These are phyloP conservation scores for Collariella sp. DNA, from an alignment of 495 filamentous ascomycete species.

Conservation along the genomic window DNA sequence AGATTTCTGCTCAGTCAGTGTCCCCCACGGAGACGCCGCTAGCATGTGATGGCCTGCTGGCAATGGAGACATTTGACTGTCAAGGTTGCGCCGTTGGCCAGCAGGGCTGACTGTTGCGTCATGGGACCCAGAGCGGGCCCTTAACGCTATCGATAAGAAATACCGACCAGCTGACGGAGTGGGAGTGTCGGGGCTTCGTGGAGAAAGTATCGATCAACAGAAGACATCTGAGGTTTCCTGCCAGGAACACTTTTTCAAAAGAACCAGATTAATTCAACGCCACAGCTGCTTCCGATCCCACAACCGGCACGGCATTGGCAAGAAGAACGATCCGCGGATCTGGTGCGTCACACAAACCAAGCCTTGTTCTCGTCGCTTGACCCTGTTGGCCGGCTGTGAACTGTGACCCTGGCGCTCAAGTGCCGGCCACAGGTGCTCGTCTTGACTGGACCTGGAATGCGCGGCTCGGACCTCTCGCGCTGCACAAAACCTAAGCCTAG, in stretches of 20 bases:
- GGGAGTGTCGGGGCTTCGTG: background rate
- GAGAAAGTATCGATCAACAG: background rate
- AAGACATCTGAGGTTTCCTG: too few species aligned
- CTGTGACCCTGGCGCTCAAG: background rate
- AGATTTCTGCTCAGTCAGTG: too few species aligned
- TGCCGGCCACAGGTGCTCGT: too few species aligned
- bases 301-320: background rate
- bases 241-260: background rate
- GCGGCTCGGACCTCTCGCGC: conserved; percentile 3
- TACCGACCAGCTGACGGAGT: too few species aligned
- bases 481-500: background rate
- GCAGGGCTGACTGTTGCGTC: background rate
- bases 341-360: background rate
- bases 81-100: background rate
- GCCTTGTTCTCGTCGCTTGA: background rate
- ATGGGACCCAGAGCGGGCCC: background rate
- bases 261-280: background rate
- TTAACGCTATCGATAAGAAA: background rate
- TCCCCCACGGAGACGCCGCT: background rate
- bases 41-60: conserved; percentile 2
- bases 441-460: background rate
- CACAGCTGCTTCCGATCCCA: background rate
- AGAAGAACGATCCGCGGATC: background rate
- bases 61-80: background rate
- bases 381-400: background rate